Base-by-base conservation (phyloP, 1,284 basidiomycete genomes). In the Leccinum fallax region DNA sequence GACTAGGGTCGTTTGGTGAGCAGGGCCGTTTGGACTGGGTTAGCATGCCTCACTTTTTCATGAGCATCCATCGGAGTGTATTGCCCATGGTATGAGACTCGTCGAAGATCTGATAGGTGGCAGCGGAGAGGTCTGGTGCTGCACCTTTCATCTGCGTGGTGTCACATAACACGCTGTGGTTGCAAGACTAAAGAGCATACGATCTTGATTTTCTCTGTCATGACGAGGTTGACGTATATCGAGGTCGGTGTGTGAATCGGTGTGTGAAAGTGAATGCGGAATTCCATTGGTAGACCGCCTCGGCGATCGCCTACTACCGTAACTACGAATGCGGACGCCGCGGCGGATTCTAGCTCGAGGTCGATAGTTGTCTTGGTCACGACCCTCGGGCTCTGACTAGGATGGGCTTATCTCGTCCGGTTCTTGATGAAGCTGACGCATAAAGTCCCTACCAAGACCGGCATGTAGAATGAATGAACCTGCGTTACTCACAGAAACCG, bases 21-120 rank as follows among this genome's bases (percentile, higher is more conserved):
- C 46, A 21, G 26, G 30, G 48, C 40, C 21, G 16, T 13, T 34
- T 19, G 4, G 8, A n/a, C 16, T 57, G 59, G 52, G 32, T 60
- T 46, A 10, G 61, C 40, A 10, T 61, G 40, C 74, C 87, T 73
- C 74, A 98, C 97, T 99, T 97, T 80, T 98, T 98, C 97, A 98
- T 98, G 64, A 98, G 78, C 90, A 98, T 98, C 93, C 94, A 99
- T 59, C 97, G 81, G 55, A 99, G 81, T 0, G 94, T 85, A 71
- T 99, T 99, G 16, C 97, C 97, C 30, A 98, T 86, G 0, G 96
- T 98, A 78, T 98, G 96, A 8, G 94, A 92, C 80, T 98, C 97
- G 74, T 97, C 90, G 73, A 90, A 83, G 54, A 98, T 90, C 73
- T 93, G 93, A 78, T 91, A 99, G 1, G 97, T 98, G 19, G 93